phyloP scores from a whole-genome alignment of 164 flowering plant species.

The Tinospora cordifolia region DNA sequence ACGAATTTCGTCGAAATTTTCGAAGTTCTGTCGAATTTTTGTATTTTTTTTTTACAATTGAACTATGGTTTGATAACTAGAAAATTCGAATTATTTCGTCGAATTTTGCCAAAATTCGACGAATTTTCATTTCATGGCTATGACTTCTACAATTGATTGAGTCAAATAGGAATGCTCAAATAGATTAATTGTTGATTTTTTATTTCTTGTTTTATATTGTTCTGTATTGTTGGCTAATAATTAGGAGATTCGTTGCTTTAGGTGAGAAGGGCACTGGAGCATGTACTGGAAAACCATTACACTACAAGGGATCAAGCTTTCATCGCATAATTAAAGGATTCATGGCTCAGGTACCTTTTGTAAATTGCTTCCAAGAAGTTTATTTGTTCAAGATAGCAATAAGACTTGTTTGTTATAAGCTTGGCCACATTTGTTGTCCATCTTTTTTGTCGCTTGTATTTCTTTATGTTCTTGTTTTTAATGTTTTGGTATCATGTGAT shows the following conservation, averaged over 20 bases:
- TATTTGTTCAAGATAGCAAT: background rate
- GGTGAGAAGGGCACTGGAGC: constrained; percentile 80
- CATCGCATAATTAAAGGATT: constrained; percentile 81
- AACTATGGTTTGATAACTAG: too few species aligned
- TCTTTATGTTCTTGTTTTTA: too few species aligned
- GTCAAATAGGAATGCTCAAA: background rate
- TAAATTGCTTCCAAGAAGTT: background rate
- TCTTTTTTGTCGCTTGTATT: too few species aligned
- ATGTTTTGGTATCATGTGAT: too few species aligned
- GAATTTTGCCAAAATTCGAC: too few species aligned
- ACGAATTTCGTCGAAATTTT: too few species aligned
- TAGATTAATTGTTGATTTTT: background rate
- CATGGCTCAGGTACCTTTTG: constrained; percentile 67
- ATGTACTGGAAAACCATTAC: constrained; percentile 63
- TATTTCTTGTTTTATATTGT: background rate
- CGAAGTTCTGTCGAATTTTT: too few species aligned
- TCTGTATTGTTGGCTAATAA: constrained; percentile 5
- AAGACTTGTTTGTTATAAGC: too few species aligned
- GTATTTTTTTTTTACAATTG: too few species aligned
- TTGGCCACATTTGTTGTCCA: too few species aligned
- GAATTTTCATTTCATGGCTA: too few species aligned
- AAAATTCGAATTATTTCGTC: too few species aligned
- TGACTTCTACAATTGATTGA: background rate
- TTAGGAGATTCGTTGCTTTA: constrained; percentile 21
- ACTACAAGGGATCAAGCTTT: constrained; percentile 59